These are phyloP conservation scores for Euphorbia lathyris DNA, from an alignment of 345 rosid species.

Conservation along the genomic window DNA sequence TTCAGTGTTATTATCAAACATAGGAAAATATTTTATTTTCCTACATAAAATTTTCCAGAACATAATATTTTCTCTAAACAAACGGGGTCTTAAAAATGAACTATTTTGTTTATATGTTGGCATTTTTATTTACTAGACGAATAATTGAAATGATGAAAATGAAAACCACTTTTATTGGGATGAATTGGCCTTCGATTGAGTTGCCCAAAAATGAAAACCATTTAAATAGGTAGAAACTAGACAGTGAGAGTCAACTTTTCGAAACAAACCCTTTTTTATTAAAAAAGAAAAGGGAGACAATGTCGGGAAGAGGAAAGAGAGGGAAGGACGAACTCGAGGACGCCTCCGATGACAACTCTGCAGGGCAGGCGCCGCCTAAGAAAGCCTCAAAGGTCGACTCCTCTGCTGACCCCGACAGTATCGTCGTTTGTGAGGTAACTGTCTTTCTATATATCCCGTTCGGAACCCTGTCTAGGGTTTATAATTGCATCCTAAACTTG, in stretches of 20 bases:
- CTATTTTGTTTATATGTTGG: too few species aligned
- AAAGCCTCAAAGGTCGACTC: slow-evolving; percentile 51
- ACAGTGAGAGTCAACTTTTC: not conserved
- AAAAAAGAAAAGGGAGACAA: too few species aligned
- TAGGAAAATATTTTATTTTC: too few species aligned
- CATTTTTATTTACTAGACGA: too few species aligned
- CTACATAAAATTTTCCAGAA: too few species aligned
- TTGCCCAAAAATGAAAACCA: not conserved
- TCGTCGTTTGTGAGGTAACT: slow-evolving; percentile 71
- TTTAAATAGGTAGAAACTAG: not conserved
- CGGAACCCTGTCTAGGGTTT: slow-evolving; percentile 16
- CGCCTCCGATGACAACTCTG: slow-evolving; percentile 58
- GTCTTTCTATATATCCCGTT: not conserved
- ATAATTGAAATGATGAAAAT: too few species aligned
- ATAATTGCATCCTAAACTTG: slow-evolving; percentile 5
- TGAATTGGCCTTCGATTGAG: too few species aligned
- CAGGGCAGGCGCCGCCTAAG: slow-evolving; percentile 56
- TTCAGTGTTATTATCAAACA: too few species aligned
- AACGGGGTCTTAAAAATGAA: too few species aligned
- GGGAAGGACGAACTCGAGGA: slow-evolving; percentile 48
- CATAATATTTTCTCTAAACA: too few species aligned
- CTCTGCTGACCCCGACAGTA: slow-evolving; percentile 57
- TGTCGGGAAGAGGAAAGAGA: slow-evolving; percentile 84
- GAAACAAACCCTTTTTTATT: too few species aligned
- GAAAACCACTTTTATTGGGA: too few species aligned